These are phyloP conservation scores for Amphirosellinia nigrospora DNA, from an alignment of 495 filamentous ascomycete species.

Conservation along the genomic window DNA sequence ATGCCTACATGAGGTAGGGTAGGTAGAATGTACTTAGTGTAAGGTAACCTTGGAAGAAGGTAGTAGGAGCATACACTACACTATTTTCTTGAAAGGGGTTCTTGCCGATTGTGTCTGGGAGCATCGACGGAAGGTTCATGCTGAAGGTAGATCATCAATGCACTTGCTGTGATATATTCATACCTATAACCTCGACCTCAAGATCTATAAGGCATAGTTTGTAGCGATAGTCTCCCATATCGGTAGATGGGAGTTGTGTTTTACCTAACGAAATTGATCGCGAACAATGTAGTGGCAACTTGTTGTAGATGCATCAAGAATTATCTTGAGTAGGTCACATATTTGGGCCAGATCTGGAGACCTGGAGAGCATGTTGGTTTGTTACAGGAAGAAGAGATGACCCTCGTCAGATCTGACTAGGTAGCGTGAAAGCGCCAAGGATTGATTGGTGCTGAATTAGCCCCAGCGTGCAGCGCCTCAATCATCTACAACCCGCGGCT, in stretches of 20 bases:
- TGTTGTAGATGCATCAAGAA: background rate
- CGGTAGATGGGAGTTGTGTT: background rate
- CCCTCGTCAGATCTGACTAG: background rate
- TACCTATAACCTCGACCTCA: background rate
- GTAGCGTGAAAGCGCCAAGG: background rate
- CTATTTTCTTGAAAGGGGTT: constrained; percentile 14
- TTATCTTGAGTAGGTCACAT: background rate
- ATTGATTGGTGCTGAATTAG: background rate
- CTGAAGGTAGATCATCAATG: constrained; percentile 23
- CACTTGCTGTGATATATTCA: background rate
- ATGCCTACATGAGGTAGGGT: background rate
- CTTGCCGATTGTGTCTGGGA: constrained; percentile 14
- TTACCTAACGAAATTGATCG: background rate
- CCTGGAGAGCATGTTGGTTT: background rate
- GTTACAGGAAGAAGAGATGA: background rate
- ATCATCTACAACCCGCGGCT: background rate
- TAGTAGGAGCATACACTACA: too few species aligned
- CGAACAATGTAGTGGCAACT: background rate
- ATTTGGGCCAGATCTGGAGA: background rate
- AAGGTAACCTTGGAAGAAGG: too few species aligned
- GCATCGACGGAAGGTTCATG: constrained; percentile 17
- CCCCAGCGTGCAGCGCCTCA: background rate
- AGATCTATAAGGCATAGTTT: background rate
- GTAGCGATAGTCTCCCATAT: background rate
- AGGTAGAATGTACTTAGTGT: background rate